Evolutionary conservation across 1,139 yeast genomes (phyloP).

Genomic region (Kodamaea alishanica): DNA sequence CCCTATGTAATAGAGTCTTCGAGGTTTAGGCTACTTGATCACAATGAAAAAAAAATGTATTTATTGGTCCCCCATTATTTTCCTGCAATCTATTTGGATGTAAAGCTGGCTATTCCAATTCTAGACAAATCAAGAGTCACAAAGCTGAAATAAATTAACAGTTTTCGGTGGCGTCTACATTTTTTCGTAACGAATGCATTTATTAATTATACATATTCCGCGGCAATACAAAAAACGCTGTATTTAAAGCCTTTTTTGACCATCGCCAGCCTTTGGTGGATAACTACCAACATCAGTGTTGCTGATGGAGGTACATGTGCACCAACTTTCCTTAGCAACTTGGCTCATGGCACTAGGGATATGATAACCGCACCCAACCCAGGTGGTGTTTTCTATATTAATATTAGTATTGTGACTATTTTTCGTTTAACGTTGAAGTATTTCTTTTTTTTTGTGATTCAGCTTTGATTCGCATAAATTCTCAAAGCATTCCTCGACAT

Average conservation of each 20-base stretch:
- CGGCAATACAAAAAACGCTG: background rate
- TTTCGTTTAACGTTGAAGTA: background rate
- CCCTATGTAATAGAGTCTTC: too few relatives aligned
- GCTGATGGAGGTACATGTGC: constrained; percentile 22
- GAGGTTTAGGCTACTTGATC: too few relatives aligned
- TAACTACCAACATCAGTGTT: constrained; percentile 9
- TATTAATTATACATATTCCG: background rate
- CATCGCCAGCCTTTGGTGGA: constrained; percentile 16
- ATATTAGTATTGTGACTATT: constrained; percentile 1
- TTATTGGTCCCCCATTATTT: too few relatives aligned
- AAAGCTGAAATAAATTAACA: too few relatives aligned
- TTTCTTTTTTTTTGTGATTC: background rate
- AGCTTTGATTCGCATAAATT: background rate
- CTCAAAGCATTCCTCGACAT: background rate
- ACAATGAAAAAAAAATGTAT: too few relatives aligned
- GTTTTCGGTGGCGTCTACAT: background rate
- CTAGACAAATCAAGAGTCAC: too few relatives aligned
- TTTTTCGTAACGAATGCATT: background rate
- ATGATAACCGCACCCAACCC: constrained; percentile 49
- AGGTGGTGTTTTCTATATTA: constrained; percentile 26
- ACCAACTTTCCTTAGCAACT: constrained; percentile 35
- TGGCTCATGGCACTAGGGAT: constrained; percentile 38
- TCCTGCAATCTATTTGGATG: too few relatives aligned
- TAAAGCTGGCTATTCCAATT: too few relatives aligned
- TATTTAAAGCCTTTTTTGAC: background rate